Base-by-base conservation (phyloP, 306 rosid species). In the Benincasa hispida region DNA sequence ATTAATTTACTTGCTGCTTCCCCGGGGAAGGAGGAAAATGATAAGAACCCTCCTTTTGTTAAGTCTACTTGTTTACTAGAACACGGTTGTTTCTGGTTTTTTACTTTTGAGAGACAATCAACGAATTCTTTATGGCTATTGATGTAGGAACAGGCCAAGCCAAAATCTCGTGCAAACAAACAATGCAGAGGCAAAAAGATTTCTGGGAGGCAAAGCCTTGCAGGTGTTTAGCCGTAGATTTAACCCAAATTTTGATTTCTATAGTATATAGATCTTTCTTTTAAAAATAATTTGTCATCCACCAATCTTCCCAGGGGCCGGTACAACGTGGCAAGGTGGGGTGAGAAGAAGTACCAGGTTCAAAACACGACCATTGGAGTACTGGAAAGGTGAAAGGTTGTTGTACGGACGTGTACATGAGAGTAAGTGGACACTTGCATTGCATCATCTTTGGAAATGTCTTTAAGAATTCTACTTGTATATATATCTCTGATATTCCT, bases 331-430 rank as follows among this genome's bases (percentile, higher is more conserved):
- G 91, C 24, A 85, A 28, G 53, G 81, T 81, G 98, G 97, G 56
- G 73, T 93, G 63, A 88, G 98, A 82, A 85, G 88, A 87, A 91
- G 98, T 86, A 87, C 89, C 77, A 91, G 98, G 89, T 82, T 85
- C 82, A 88, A 74, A 84, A 81, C 89, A 60, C 89, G 92, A 88
- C 98, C 97, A 32, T 84, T 93, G 89, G 93, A 93, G 85, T 88
- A 72, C 63, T 93, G 98, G 98, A 93, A 85, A 81, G 97, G 98
- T 55, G 98, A 89, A 87, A 84, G 91, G 78, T 67, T 69, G 61
- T 80, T 93, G 73, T 87, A 88, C 84, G 97, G 91, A 14, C 98
- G 98, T 10, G 50, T 91, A 58, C 96, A 93, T 39, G 37, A 85
- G 58, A 88, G 98, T 89, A 79, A 93, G 97, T 79, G 51, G 12